phyloP scores from a whole-genome alignment of 306 rosid species.

The Psophocarpus tetragonolobus region DNA sequence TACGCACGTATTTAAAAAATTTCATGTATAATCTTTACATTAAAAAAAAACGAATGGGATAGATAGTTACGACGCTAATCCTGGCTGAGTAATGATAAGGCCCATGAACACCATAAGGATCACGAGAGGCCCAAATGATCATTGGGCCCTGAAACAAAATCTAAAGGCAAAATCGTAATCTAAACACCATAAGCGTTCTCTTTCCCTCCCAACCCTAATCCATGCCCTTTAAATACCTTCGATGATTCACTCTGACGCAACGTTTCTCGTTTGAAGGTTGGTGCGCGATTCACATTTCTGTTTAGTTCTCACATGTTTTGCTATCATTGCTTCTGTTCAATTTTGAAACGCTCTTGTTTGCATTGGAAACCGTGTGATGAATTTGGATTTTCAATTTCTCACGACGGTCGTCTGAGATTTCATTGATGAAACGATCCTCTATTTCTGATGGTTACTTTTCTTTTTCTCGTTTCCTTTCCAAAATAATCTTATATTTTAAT shows the following conservation, averaged over 20 bases:
- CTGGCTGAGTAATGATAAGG: background rate
- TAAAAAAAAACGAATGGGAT: too few relatives aligned
- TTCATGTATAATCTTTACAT: too few relatives aligned
- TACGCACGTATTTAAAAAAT: too few relatives aligned
- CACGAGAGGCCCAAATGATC: background rate
- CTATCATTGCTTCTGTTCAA: background rate
- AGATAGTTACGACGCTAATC: too few relatives aligned
- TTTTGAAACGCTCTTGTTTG: background rate
- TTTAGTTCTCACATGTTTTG: background rate
- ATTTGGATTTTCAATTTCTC: conserved; percentile 33
- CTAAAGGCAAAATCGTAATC: background rate
- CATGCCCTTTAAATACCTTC: background rate
- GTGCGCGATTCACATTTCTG: background rate
- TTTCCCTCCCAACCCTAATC: conserved; percentile 25
- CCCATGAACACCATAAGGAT: background rate
- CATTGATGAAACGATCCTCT: conserved; percentile 32
- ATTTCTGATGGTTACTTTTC: conserved; percentile 29
- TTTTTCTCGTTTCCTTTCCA: background rate
- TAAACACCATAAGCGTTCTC: background rate
- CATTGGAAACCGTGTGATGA: conserved; percentile 19
- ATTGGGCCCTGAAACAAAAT: background rate
- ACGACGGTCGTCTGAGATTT: conserved; percentile 44
- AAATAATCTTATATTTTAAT: accelerated
- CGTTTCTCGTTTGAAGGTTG: background rate
- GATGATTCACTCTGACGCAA: background rate